Conservation (phyloP, 805 yeast species). For the Starmerella geochares region DNA sequence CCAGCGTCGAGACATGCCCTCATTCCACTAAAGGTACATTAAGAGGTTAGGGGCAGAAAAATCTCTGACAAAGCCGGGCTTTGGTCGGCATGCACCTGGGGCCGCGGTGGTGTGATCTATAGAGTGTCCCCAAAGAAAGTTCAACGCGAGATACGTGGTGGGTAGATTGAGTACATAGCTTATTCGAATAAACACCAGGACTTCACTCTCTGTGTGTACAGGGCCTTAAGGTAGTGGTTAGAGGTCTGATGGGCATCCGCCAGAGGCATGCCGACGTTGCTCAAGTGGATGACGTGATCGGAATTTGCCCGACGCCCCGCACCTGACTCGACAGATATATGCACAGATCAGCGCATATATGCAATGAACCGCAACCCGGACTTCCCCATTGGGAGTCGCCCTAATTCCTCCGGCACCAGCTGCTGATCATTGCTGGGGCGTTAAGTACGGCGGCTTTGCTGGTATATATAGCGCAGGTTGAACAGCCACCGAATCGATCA, state of each 20-base stretch:
- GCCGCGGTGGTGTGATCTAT: neutral
- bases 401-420: neutral
- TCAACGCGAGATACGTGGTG: too few relatives aligned
- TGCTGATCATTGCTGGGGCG: conserved; percentile 4
- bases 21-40: neutral
- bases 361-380: neutral
- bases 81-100: neutral
- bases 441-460: neutral
- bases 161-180: too few relatives aligned
- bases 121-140: too few relatives aligned
- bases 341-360: neutral
- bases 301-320: conserved; percentile 6
- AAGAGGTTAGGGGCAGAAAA: neutral
- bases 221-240: too few relatives aligned
- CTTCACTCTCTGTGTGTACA: too few relatives aligned
- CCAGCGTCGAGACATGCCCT: neutral
- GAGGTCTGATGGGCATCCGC: too few relatives aligned
- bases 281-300: conserved; percentile 2
- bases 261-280: conserved; percentile 4
- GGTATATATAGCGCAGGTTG: neutral
- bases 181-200: too few relatives aligned
- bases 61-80: neutral
- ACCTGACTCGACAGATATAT: neutral
- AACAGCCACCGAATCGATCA: neutral
- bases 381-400: conserved; percentile 4